phyloP scores from a whole-genome alignment of 495 filamentous ascomycete species.

The Sabuloglossum arenarium region DNA sequence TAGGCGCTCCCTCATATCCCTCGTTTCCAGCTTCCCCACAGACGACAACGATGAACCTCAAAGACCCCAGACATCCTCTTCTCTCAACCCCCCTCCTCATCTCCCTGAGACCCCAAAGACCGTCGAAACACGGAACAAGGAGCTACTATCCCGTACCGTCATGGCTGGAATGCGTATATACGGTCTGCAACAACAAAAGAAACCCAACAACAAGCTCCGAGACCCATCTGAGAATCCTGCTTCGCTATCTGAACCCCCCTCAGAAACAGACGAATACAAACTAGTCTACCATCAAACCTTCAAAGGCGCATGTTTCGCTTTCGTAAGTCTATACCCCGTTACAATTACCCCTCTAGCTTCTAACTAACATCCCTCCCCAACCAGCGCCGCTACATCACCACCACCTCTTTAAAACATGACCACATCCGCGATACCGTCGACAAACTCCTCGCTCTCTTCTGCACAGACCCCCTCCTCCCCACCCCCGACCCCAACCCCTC shows the following conservation, averaged over 20 bases:
- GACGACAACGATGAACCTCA: slow-evolving; percentile 16
- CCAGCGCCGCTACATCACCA: slow-evolving; percentile 21
- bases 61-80: slow-evolving; percentile 19
- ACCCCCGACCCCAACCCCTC: too few relatives aligned
- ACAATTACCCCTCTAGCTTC: background rate
- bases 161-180: slow-evolving; percentile 46
- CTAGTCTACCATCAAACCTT: slow-evolving; percentile 43
- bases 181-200: slow-evolving; percentile 30
- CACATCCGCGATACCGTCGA: slow-evolving; percentile 22
- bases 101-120: slow-evolving; percentile 10
- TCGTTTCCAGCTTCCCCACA: slow-evolving; percentile 12
- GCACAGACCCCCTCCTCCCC: slow-evolving; percentile 18
- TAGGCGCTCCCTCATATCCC: slow-evolving; percentile 10
- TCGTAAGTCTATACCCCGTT: slow-evolving; percentile 12
- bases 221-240: slow-evolving; percentile 1
- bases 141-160: slow-evolving; percentile 21
- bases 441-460: slow-evolving; percentile 21
- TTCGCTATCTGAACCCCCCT: background rate
- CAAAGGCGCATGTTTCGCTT: slow-evolving; percentile 36
- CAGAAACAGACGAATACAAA: slow-evolving; percentile 40
- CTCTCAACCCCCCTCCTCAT: slow-evolving; percentile 18
- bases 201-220: slow-evolving; percentile 4
- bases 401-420: slow-evolving; percentile 12
- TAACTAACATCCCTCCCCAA: background rate
- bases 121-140: slow-evolving; percentile 24